These are phyloP conservation scores for Leishmania guyanensis DNA, from an alignment of 208 protist species.

Conservation along the genomic window DNA sequence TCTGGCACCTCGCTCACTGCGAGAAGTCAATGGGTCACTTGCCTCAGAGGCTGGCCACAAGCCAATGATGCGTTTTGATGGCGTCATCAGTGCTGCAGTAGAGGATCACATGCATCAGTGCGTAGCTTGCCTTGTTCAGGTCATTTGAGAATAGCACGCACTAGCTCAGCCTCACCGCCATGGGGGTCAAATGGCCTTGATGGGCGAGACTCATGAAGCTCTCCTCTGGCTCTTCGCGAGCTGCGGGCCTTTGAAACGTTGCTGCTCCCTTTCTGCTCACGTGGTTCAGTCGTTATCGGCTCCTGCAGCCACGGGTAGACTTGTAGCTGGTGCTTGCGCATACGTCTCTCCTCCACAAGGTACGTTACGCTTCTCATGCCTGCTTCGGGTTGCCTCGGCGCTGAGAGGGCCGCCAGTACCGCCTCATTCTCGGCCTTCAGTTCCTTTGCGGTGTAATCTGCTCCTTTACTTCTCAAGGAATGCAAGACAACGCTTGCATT, in stretches of 20 bases:
- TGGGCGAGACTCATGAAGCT: no score
- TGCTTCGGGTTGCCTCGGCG: neutral
- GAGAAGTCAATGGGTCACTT: no score
- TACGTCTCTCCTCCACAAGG: neutral
- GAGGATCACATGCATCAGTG: neutral
- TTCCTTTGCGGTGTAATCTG: neutral
- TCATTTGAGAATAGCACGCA: neutral
- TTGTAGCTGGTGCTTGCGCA: neutral
- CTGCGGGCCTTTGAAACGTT: neutral
- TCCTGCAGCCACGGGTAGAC: neutral
- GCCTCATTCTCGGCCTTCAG: neutral
- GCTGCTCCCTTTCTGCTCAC: neutral
- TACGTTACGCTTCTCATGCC: neutral
- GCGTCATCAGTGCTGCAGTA: neutral
- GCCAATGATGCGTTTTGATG: neutral
- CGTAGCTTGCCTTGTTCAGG: neutral
- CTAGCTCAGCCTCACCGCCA: neutral
- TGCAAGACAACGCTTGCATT: neutral
- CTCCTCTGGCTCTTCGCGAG: neutral
- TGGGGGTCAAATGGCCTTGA: neutral
- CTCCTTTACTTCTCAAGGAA: neutral
- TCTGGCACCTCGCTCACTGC: no score
- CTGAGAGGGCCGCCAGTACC: neutral
- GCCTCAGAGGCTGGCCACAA: no score
- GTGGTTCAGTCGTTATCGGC: neutral